Percentiles rank a stretch among this genome's conserved stretches.
phyloP scores from a whole-genome alignment of 1,139 yeast genomes.

The Debaryomyces coudertii region DNA sequence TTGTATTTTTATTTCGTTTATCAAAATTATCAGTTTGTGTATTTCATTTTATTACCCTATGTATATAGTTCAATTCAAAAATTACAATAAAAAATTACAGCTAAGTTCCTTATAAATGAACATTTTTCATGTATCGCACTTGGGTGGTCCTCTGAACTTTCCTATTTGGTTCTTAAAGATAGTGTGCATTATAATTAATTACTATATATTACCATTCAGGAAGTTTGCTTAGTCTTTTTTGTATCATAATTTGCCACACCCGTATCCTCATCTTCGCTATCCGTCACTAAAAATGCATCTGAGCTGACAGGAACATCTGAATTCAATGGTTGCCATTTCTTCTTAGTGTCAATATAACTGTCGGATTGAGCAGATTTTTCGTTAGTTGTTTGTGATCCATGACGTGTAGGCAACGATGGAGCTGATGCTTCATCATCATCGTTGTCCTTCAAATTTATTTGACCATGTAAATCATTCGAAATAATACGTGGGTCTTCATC shows the following conservation, averaged over 20 bases:
- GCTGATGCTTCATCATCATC: slow-evolving; percentile 38
- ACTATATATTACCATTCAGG: not conserved
- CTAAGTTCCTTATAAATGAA: not conserved
- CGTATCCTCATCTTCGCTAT: slow-evolving; percentile 70
- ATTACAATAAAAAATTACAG: not conserved
- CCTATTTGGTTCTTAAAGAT: not conserved
- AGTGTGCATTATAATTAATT: not conserved
- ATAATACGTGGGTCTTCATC: slow-evolving; percentile 61
- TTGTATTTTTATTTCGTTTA: slow-evolving; percentile 1
- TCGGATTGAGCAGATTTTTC: slow-evolving; percentile 9
- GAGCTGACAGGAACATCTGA: slow-evolving; percentile 61
- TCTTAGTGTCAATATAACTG: slow-evolving; percentile 19
- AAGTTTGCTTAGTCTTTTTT: not conserved
- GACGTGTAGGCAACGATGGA: slow-evolving; percentile 46
- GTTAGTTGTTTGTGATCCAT: slow-evolving; percentile 16
- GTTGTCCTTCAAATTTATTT: slow-evolving; percentile 54
- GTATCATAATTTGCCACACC: slow-evolving; percentile 10
- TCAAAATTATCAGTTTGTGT: slow-evolving; percentile 1
- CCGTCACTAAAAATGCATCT: slow-evolving; percentile 78
- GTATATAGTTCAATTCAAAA: slow-evolving; percentile 9
- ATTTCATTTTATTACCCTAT: slow-evolving; percentile 1
- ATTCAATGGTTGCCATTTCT: slow-evolving; percentile 66
- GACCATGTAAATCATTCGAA: slow-evolving; percentile 57
- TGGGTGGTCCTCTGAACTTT: not conserved
- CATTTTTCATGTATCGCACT: not conserved